Conservation (phyloP, 139 green algal species). For the Chlorella sp. region DNA sequence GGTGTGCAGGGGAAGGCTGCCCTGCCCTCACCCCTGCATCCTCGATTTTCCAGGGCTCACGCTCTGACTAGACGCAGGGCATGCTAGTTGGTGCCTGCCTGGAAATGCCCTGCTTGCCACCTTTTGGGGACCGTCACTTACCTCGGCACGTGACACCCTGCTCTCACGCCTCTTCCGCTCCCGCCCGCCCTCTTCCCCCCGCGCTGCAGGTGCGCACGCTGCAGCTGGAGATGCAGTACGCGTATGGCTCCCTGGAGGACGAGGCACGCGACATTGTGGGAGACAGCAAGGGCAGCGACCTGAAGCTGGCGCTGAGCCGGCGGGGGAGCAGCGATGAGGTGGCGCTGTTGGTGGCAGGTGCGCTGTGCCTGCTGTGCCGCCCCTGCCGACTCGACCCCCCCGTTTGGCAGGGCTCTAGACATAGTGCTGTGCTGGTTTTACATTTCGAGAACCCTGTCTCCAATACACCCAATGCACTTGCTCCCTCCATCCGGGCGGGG, state of each 20-base stretch:
- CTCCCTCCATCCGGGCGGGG: too few relatives aligned
- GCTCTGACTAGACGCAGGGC: too few relatives aligned
- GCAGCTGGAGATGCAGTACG: slow-evolving; percentile 93
- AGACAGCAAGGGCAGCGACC: slow-evolving; percentile 20
- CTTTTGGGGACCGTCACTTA: background rate
- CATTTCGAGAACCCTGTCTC: too few relatives aligned
- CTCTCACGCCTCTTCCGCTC: background rate
- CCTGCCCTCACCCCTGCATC: too few relatives aligned
- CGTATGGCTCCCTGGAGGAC: slow-evolving; percentile 86
- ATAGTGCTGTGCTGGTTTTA: background rate
- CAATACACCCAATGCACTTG: too few relatives aligned
- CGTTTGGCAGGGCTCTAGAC: background rate
- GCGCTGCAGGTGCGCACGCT: slow-evolving; percentile 74
- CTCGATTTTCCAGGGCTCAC: too few relatives aligned
- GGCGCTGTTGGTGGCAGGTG: slow-evolving; percentile 76
- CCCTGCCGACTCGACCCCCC: too few relatives aligned
- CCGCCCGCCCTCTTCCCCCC: background rate
- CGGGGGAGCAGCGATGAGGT: slow-evolving; percentile 79
- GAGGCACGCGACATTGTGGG: slow-evolving; percentile 84
- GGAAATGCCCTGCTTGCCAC: background rate
- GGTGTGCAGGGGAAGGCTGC: too few relatives aligned
- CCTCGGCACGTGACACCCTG: background rate
- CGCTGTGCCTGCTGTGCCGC: background rate
- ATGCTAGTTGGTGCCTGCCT: too few relatives aligned
- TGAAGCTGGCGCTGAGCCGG: slow-evolving; percentile 47